These are phyloP conservation scores for Galeopsis tetrahit DNA, from an alignment of 257 asterid species.

Conservation along the genomic window DNA sequence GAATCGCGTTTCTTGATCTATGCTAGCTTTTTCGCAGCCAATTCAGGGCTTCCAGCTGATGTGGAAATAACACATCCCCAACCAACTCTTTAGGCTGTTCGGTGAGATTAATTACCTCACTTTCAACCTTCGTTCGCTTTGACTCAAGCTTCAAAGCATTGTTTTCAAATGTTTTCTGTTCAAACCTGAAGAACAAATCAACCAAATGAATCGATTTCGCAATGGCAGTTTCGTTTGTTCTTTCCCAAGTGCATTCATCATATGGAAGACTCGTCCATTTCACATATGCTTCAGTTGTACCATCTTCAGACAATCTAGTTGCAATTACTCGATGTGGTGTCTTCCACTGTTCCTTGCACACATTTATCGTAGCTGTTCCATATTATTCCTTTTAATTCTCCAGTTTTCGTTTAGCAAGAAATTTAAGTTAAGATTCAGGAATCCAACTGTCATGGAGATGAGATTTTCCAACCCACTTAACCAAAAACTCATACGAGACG, in stretches of 20 bases:
- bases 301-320: constrained; percentile 62
- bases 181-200: constrained; percentile 72
- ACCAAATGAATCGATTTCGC: constrained; percentile 63
- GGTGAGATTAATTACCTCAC: constrained; percentile 67
- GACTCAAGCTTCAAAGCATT: constrained; percentile 51
- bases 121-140: constrained; percentile 43
- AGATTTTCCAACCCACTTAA: constrained; percentile 96
- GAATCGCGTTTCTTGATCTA: constrained; percentile 89
- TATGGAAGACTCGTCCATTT: constrained; percentile 93
- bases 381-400: constrained; percentile 90
- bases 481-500: constrained; percentile 73
- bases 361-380: constrained; percentile 75
- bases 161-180: constrained; percentile 64
- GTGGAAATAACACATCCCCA: constrained; percentile 91
- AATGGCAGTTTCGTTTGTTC: constrained; percentile 70
- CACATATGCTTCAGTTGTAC: constrained; percentile 73
- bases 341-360: constrained; percentile 92
- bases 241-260: constrained; percentile 99
- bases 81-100: constrained; percentile 91
- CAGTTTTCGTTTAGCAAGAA: constrained; percentile 78
- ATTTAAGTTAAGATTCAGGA: constrained; percentile 82
- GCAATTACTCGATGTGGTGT: constrained; percentile 85
- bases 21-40: constrained; percentile 98
- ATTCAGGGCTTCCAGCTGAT: constrained; percentile 96
- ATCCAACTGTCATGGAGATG: constrained; percentile 90